These are phyloP conservation scores for Astrephomene gubernaculifera DNA, from an alignment of 139 green algal genomes.

Conservation along the genomic window DNA sequence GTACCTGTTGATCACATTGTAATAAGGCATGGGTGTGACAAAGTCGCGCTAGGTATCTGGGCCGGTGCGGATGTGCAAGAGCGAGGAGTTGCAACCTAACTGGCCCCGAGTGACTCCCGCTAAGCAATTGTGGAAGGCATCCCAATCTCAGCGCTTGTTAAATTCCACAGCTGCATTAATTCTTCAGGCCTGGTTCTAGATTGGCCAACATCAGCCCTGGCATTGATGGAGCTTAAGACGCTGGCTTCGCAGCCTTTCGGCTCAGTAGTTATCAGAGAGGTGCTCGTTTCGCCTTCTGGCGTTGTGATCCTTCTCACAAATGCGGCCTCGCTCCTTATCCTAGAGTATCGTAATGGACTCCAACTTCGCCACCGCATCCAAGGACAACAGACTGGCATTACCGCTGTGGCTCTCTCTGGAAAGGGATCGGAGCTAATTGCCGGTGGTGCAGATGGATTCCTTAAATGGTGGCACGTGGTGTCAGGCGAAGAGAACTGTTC, in stretches of 20 bases:
- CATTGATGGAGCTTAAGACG: background rate
- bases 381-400: conserved; percentile 42
- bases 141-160: too few species aligned
- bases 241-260: background rate
- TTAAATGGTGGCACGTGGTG: conserved; percentile 69
- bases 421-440: conserved; percentile 50
- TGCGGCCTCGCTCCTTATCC: background rate
- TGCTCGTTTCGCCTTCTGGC: conserved; percentile 26
- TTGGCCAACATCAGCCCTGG: too few species aligned
- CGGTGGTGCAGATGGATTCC: conserved; percentile 56
- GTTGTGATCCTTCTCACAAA: conserved; percentile 12
- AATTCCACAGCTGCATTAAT: too few species aligned
- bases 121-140: too few species aligned
- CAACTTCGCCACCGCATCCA: conserved; percentile 42
- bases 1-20: too few species aligned
- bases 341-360: conserved; percentile 32
- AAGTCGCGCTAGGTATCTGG: too few species aligned
- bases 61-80: too few species aligned
- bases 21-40: too few species aligned
- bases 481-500: conserved; percentile 55
- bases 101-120: too few species aligned
- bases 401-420: conserved; percentile 49
- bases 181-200: too few species aligned
- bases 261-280: background rate
- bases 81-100: too few species aligned